These are phyloP conservation scores for Stephanodiscus triporus DNA, from an alignment of 108 stramenopile genomes.

Conservation along the genomic window DNA sequence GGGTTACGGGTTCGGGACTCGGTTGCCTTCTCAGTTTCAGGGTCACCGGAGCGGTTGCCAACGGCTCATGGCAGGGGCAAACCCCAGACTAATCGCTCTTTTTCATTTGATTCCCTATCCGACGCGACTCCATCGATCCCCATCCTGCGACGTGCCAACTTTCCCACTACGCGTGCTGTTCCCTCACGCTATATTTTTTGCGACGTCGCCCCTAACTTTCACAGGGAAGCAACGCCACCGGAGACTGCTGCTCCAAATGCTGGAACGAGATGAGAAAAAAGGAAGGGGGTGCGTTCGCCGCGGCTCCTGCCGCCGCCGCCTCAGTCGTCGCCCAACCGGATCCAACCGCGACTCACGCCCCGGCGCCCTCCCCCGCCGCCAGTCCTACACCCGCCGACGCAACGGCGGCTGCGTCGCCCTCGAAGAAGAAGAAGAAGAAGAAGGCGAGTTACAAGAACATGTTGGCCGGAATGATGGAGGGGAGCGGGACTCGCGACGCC, in stretches of 20 bases:
- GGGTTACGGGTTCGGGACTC: too few species aligned
- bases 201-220: conserved; percentile 6
- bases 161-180: neutral
- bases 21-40: too few species aligned
- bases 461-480: conserved; percentile 73
- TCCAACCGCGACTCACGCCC: conserved; percentile 7
- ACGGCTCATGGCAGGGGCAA: too few species aligned
- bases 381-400: conserved; percentile 20
- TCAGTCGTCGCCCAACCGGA: conserved; percentile 15
- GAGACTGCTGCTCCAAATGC: conserved; percentile 90
- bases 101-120: neutral
- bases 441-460: conserved; percentile 87
- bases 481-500: conserved; percentile 41
- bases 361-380: conserved; percentile 4
- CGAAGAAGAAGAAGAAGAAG: conserved; percentile 88
- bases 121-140: neutral
- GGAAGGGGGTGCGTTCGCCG: conserved; percentile 35
- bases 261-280: conserved; percentile 68
- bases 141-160: conserved; percentile 14
- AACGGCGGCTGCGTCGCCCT: conserved; percentile 20
- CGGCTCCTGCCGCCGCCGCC: conserved; percentile 11
- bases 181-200: conserved; percentile 3
- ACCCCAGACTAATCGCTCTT: neutral
- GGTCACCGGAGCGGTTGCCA: neutral
- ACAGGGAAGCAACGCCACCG: conserved; percentile 86